These are phyloP conservation scores for Quercus robur DNA, from an alignment of 306 rosid genomes.

Conservation along the genomic window DNA sequence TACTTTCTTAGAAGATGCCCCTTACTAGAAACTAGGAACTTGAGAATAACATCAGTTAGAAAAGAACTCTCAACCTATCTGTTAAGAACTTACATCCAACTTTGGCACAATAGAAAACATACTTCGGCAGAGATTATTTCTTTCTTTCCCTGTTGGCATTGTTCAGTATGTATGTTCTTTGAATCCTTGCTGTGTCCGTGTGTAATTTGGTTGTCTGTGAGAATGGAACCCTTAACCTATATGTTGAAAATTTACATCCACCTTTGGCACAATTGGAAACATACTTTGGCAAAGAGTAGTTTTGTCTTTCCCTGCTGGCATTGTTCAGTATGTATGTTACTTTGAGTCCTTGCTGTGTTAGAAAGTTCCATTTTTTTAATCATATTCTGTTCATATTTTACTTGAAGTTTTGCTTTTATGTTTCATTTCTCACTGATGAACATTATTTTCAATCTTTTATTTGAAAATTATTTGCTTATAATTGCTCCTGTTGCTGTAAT, in stretches of 20 bases:
- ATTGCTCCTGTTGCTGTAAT: not conserved
- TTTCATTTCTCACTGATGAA: not conserved
- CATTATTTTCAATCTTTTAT: not conserved
- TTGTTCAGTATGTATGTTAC: not conserved
- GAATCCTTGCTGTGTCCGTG: no score
- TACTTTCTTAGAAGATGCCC: not conserved
- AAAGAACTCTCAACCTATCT: not conserved
- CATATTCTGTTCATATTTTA: not conserved
- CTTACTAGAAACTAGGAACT: not conserved
- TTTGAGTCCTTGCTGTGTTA: not conserved
- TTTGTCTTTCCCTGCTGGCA: not conserved
- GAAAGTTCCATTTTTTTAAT: not conserved
- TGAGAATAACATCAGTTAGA: not conserved
- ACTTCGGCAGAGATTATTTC: not conserved
- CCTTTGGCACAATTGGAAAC: not conserved
- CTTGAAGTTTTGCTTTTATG: not conserved
- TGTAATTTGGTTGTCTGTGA: not conserved
- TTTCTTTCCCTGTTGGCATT: not conserved
- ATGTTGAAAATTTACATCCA: not conserved
- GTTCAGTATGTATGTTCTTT: not conserved
- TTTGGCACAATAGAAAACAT: not conserved
- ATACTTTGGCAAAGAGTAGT: not conserved
- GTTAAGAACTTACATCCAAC: not conserved
- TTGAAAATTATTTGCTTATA: not conserved
- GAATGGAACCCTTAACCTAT: not conserved